Percentiles rank a stretch among this genome's conserved stretches.
Conservation (phyloP, 106 monocot species). For the Ottelia alismoides region DNA sequence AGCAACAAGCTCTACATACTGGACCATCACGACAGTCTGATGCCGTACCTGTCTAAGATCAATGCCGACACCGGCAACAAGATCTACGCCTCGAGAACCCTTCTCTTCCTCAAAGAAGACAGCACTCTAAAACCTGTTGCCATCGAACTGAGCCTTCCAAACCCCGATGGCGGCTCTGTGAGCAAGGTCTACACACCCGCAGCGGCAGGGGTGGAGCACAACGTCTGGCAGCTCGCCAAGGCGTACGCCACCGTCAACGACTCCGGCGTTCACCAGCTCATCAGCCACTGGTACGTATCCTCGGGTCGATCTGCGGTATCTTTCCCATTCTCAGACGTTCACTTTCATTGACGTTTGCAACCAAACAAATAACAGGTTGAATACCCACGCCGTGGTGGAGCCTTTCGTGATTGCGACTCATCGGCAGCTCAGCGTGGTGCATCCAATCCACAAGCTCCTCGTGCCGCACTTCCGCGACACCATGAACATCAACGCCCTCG, state of each 20-base stretch:
- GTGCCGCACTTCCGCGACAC: slow-evolving; percentile 47
- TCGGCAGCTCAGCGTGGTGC: slow-evolving; percentile 39
- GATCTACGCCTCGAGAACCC: slow-evolving; percentile 28
- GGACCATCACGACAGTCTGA: slow-evolving; percentile 47
- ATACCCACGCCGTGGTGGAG: slow-evolving; percentile 48
- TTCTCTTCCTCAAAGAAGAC: slow-evolving; percentile 25
- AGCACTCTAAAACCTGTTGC: slow-evolving; percentile 37
- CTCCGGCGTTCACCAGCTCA: slow-evolving; percentile 33
- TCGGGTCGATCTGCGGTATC: too few species aligned
- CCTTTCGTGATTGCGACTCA: slow-evolving; percentile 47
- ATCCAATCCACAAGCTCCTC: slow-evolving; percentile 49
- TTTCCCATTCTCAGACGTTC: neutral
- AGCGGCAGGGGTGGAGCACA: slow-evolving; percentile 8
- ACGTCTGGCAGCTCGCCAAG: slow-evolving; percentile 47
- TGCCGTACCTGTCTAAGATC: slow-evolving; percentile 37
- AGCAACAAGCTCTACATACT: slow-evolving; percentile 48
- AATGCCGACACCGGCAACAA: slow-evolving; percentile 13
- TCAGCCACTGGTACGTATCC: slow-evolving; percentile 44
- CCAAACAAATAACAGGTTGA: too few species aligned
- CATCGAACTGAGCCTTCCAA: slow-evolving; percentile 10
- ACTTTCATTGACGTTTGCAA: neutral
- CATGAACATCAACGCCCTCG: slow-evolving; percentile 56
- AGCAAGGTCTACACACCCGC: slow-evolving; percentile 39
- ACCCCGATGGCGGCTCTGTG: slow-evolving; percentile 17
- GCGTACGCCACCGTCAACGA: slow-evolving; percentile 38